Evolutionary conservation across 495 filamentous ascomycete genomes (phyloP), one percentile per base, ranked within the genome.

Genomic region (Neurospora discreta): DNA sequence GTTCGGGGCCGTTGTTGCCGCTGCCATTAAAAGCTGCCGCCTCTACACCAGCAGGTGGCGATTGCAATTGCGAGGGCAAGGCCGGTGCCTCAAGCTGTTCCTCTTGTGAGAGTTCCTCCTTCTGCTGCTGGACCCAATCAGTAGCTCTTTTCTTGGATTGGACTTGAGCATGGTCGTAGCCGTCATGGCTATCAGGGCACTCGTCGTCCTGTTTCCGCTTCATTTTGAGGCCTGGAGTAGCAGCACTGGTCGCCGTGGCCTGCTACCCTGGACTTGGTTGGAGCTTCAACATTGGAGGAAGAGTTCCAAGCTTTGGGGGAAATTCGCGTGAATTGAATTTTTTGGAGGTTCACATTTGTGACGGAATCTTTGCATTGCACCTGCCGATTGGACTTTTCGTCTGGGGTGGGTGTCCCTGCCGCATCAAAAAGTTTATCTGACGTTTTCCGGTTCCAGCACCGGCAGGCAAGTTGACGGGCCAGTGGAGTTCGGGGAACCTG

Each of bases 181-280:
- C 52, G 15, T 65, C 52, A 9, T 33, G 26, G 52, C 69, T 41
- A 52, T 43, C 39, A 26, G 36, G 69, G 69, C 72, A 60, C 23
- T 71, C 69, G 43, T 73, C 60, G 40, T 68, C 69, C 30, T 70
- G 69, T 42, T 71, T 71, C 33, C 72, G 46, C 72, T 73, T 73
- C 71, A 72, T 72, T 13, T 16, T 38, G 30, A n/a, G 36, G 23
- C 52, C 52, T 65, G 26, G 52, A 65, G 52, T 36, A 65, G 52
- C 52, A 65, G 26, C 52, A 36, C 26, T 18, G 52, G 52, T 65
- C 23, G 26, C 52, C 52, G 52, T 65, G 15, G 52, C 6, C 52
- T 65, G 52, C 52, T 65, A 33, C 52, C 52, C 52, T 65, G 26
- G 52, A 65, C 30, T 9, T 33, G 26, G 52, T 65, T 33, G 52